Percentiles rank a stretch among this genome's conserved stretches.
phyloP scores from a whole-genome alignment of 768 basidiomycete species.

The Kondoa malvinella region DNA sequence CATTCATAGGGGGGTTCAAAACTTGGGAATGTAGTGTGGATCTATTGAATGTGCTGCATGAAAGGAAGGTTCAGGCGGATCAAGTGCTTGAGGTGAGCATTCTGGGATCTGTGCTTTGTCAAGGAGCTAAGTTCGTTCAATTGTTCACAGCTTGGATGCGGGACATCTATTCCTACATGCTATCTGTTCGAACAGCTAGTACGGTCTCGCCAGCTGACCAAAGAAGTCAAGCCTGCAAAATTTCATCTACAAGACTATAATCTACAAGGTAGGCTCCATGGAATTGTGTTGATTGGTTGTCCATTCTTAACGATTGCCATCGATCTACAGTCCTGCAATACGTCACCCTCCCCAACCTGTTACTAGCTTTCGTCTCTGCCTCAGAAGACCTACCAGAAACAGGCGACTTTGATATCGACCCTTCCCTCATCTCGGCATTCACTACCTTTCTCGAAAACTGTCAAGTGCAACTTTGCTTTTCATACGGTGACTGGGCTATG shows the following conservation, averaged over 20 bases:
- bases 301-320: no score
- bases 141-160: neutral
- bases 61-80: neutral
- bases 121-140: neutral
- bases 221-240: neutral
- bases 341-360: neutral
- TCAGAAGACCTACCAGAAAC: neutral
- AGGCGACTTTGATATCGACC: neutral
- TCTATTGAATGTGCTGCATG: neutral
- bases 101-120: neutral
- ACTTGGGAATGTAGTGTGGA: neutral
- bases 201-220: neutral
- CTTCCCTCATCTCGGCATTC: neutral
- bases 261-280: neutral
- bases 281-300: no score
- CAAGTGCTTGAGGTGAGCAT: neutral
- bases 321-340: neutral
- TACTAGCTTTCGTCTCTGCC: neutral
- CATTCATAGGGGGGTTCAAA: neutral
- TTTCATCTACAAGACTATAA: neutral
- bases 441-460: neutral
- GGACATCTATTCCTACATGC: neutral
- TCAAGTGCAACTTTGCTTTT: neutral
- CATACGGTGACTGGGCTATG: neutral
- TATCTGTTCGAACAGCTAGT: neutral